Conservation (phyloP, 2,329 filamentous ascomycete species). For the Colletotrichum orbiculare region DNA sequence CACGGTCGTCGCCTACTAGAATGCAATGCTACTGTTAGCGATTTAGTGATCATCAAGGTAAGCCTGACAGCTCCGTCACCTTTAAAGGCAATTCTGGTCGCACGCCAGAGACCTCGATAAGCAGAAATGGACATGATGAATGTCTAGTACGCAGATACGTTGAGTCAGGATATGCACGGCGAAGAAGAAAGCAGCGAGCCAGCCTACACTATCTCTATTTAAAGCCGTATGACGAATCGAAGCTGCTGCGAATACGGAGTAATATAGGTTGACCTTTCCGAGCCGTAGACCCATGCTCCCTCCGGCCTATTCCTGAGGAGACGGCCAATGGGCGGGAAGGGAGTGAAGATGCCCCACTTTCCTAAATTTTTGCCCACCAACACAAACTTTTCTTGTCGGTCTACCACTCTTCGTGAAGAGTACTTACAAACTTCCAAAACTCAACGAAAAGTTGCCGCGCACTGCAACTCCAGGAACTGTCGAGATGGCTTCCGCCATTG, state of each 20-base stretch:
- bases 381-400: neutral
- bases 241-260: too few relatives aligned
- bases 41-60: neutral
- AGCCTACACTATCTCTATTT: too few relatives aligned
- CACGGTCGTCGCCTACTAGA: slow-evolving; percentile 72
- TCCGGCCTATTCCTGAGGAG: too few relatives aligned
- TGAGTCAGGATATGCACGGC: neutral
- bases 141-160: neutral
- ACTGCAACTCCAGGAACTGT: slow-evolving; percentile 40
- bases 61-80: slow-evolving; percentile 60
- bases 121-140: slow-evolving; percentile 74
- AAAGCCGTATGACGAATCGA: too few relatives aligned
- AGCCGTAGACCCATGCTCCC: too few relatives aligned
- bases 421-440: neutral
- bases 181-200: too few relatives aligned
- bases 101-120: slow-evolving; percentile 85
- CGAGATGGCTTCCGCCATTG: slow-evolving; percentile 72
- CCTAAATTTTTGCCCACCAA: slow-evolving; percentile 13
- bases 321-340: too few relatives aligned
- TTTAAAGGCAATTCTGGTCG: slow-evolving; percentile 84
- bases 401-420: neutral
- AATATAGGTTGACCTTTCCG: too few relatives aligned
- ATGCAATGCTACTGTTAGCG: slow-evolving; percentile 8
- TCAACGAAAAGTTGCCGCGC: slow-evolving; percentile 4
- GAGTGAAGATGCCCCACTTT: slow-evolving; percentile 10